Percentiles rank a stretch among this genome's conserved stretches.
Conservation (phyloP, 2,329 filamentous ascomycete genomes). For the Penicillium sp. region DNA sequence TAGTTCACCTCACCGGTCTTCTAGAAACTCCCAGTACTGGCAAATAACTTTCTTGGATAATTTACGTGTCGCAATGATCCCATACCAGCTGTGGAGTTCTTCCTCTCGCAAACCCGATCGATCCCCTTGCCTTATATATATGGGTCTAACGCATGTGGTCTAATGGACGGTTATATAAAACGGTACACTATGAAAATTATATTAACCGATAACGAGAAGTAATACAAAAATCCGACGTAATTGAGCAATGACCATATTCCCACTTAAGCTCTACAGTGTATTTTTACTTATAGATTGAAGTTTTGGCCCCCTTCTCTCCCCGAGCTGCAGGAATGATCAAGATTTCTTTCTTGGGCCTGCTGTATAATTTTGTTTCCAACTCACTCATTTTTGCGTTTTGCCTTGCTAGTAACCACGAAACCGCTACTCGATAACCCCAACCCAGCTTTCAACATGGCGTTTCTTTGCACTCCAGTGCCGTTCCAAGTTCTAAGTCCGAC, state of each 20-base stretch:
- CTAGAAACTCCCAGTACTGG: not conserved
- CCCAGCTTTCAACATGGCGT: not conserved
- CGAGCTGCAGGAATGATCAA: not conserved
- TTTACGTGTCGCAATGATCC: not conserved
- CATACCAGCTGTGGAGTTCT: not conserved
- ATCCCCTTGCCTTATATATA: conserved; percentile 1
- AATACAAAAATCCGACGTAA: not conserved
- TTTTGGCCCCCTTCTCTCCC: not conserved
- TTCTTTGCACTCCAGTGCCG: not conserved
- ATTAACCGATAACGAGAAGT: not conserved
- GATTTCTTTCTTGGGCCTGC: too few relatives aligned
- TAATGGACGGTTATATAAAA: not conserved
- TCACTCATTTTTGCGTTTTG: not conserved
- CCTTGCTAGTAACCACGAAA: not conserved
- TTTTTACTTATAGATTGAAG: not conserved
- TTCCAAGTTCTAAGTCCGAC: not conserved
- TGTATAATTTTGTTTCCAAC: too few relatives aligned
- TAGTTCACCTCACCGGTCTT: not conserved
- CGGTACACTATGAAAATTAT: not conserved
- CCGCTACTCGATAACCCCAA: not conserved
- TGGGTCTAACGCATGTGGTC: not conserved
- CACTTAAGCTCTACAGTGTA: not conserved
- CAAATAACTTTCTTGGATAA: not conserved
- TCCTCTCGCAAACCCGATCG: not conserved
- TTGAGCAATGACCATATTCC: not conserved